These are phyloP conservation scores for Colletotrichum shisoi DNA, from an alignment of 2,329 filamentous ascomycete species.

Conservation along the genomic window DNA sequence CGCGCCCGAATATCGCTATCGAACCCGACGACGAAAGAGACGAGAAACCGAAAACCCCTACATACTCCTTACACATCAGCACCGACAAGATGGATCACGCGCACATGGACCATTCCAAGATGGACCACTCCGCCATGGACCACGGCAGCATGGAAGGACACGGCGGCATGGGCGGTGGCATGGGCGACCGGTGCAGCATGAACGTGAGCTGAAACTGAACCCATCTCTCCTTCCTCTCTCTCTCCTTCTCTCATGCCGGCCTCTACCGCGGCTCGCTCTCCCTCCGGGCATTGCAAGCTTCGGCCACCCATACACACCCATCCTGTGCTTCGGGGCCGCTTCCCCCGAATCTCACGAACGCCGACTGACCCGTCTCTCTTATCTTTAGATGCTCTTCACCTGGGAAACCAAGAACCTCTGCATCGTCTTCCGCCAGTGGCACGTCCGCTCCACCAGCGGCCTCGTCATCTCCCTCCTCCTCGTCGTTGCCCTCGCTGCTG, in stretches of 20 bases:
- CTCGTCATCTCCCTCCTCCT: conserved; percentile 84
- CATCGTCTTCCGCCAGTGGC: conserved; percentile 94
- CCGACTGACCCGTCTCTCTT: conserved; percentile 36
- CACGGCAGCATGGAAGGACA: conserved; percentile 57
- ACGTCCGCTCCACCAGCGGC: conserved; percentile 74
- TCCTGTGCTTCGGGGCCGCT: neutral
- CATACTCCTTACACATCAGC: neutral
- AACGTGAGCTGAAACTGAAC: conserved; percentile 68
- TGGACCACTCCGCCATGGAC: conserved; percentile 58
- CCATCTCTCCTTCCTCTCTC: conserved; percentile 4
- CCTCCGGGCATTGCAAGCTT: neutral
- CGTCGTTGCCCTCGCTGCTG: conserved; percentile 83
- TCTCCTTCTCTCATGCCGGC: neutral
- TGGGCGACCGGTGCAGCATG: conserved; percentile 82
- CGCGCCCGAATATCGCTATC: neutral
- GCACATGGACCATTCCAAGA: conserved; percentile 55
- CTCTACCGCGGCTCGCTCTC: neutral
- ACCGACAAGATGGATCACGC: conserved; percentile 11
- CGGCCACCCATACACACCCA: neutral
- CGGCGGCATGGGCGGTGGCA: conserved; percentile 64
- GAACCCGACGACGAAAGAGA: neutral
- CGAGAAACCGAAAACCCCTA: no score
- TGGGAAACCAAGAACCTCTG: conserved; percentile 94
- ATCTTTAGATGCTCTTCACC: conserved; percentile 89
- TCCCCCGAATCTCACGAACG: neutral